Conservation (phyloP, 2,329 filamentous ascomycete genomes). For the Epichloe gansuensis region DNA sequence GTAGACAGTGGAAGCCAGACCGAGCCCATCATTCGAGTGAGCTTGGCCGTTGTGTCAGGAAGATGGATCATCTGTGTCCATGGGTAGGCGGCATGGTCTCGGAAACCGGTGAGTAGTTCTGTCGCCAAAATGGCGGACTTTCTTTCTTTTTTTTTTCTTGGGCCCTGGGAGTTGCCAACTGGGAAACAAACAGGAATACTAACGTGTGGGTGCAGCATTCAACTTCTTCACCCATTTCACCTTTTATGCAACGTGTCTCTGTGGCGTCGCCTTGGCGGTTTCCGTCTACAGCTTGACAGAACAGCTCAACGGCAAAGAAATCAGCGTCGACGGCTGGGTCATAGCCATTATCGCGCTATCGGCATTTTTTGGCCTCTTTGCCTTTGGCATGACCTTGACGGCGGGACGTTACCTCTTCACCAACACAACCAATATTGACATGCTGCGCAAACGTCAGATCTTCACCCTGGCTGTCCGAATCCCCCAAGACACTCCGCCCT, state of each 20-base stretch:
- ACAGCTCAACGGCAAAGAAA: slow-evolving; percentile 27
- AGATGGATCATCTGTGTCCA: slow-evolving; percentile 94
- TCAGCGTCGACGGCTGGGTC: slow-evolving; percentile 42
- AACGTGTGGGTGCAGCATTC: slow-evolving; percentile 39
- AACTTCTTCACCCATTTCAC: slow-evolving; percentile 91
- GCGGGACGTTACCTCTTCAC: slow-evolving; percentile 55
- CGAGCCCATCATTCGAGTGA: slow-evolving; percentile 79
- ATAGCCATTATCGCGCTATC: slow-evolving; percentile 54
- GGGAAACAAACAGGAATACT: neutral
- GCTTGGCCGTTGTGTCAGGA: slow-evolving; percentile 65
- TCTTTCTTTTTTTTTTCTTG: too few species aligned
- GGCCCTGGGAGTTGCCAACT: neutral
- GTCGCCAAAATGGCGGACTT: too few species aligned
- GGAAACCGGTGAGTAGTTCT: slow-evolving; percentile 51
- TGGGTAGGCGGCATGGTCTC: slow-evolving; percentile 92
- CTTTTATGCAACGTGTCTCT: slow-evolving; percentile 58
- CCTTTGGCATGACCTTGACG: slow-evolving; percentile 60
- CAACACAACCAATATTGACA: slow-evolving; percentile 80
- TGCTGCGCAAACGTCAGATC: slow-evolving; percentile 48
- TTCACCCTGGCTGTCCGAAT: slow-evolving; percentile 66
- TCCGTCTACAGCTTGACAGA: slow-evolving; percentile 51
- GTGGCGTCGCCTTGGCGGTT: slow-evolving; percentile 48
- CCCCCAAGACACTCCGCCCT: slow-evolving; percentile 32
- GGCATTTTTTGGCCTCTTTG: slow-evolving; percentile 69
- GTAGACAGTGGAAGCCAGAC: slow-evolving; percentile 79